A percentile compares a stretch with the other conserved stretches of the same genome.
These are phyloP conservation scores for Rhizoclosmatium globosum DNA, from an alignment of 192 early-diverging fungal species.

Conservation along the genomic window DNA sequence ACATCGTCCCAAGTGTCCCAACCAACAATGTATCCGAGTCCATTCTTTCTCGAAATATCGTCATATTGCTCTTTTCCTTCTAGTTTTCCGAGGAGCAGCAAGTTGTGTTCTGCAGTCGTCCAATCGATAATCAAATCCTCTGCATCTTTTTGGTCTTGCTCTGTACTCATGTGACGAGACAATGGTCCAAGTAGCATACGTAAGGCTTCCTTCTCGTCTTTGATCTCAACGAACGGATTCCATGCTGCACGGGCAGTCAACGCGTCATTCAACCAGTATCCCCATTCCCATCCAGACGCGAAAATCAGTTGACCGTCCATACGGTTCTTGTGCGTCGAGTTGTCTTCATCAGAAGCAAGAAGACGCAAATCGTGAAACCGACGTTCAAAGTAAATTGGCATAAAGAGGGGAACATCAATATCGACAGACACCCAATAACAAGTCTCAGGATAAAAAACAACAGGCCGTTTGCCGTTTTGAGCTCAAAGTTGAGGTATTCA, in stretches of 20 bases:
- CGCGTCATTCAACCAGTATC: conserved; percentile 40
- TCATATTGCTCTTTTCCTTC: conserved; percentile 2
- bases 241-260: conserved; percentile 30
- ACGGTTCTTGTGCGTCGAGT: conserved; percentile 7
- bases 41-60: conserved; percentile 28
- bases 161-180: neutral
- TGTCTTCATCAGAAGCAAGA: conserved; percentile 31
- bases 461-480: conserved; percentile 19
- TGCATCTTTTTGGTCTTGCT: neutral
- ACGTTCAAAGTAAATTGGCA: conserved; percentile 39
- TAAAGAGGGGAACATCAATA: conserved; percentile 42
- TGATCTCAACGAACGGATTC: conserved; percentile 18
- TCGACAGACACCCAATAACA: conserved; percentile 33
- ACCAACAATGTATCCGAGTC: conserved; percentile 34
- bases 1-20: conserved; percentile 45
- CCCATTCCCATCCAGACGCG: conserved; percentile 40
- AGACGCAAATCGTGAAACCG: conserved; percentile 39
- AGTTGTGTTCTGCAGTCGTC: conserved; percentile 9
- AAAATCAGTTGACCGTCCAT: conserved; percentile 45
- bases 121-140: conserved; percentile 13
- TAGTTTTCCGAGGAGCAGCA: conserved; percentile 26
- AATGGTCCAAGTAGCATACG: neutral
- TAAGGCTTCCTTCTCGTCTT: conserved; percentile 18
- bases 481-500: conserved; percentile 41
- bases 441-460: conserved; percentile 43